Base-by-base conservation (phyloP, 2,329 filamentous ascomycete species). In the Zasmidium angulare region DNA sequence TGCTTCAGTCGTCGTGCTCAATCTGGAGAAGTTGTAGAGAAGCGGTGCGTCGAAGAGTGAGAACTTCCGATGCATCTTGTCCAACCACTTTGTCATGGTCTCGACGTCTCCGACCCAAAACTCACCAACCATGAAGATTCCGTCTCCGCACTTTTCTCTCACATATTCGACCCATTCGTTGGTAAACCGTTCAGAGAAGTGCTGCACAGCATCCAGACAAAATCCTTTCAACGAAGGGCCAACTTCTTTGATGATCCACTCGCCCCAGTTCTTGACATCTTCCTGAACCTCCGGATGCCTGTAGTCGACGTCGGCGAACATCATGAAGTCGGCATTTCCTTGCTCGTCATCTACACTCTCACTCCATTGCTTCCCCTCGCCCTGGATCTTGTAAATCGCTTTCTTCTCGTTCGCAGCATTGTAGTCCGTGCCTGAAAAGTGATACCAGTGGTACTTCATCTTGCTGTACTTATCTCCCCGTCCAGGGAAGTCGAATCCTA, bases 301-400 rank as follows among this genome's bases (percentile, higher is more conserved):
- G 70, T 88, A 88, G 70, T 90, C 87, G 26, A 90, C 71, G 69
- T 90, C 84, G 3, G 86, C 84, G 63, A 88, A 89, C 87, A 90
- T 90, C 36, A 89, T 79, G 69, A 85, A 89, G 70, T 86, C 84
- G 26, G 74, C 75, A 68, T 90, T 90, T 2, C 61, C 63, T 60
- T 84, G 82, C 71, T 89, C 80, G 19, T 82, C 80, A 20, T 85
- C 84, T 1, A 87, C 86, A 4, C 79, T 80, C 1, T 79, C 67
- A 4, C 84, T 84, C 87, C 86, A 90, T 40, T 80, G 78, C 67
- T 89, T 88, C 57, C 82, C 55, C 46, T 59, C 63, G 20, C 58
- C 60, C 60, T 62, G 54, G 23, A 89, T 84, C 71, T 84, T 86
- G 76, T 84, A 90, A 53, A 90, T 83, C 0, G 82, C 86, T 6